Evolutionary conservation across 805 yeast species (phyloP), one percentile per base, ranked within the genome.

Genomic region (Candida ortonii): DNA sequence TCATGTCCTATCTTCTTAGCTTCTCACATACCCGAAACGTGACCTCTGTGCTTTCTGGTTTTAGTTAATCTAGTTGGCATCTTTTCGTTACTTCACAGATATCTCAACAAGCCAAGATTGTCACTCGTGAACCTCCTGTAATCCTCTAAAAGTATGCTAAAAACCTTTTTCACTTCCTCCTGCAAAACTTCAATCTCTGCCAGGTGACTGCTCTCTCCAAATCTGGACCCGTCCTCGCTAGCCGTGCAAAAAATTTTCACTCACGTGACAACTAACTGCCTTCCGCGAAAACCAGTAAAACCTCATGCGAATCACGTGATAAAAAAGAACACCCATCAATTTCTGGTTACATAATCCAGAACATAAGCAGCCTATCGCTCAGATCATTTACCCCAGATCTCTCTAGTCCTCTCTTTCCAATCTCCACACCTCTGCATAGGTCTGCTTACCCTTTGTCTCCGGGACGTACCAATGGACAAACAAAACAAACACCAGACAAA

Each of bases 11-110:
- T 26, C 25, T 33, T 15, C 30, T 36, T 26, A 26, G 19, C 11
- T 12, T 10, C 12, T 31, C 61, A 79, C 94, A 78, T 84, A 85
- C 94, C 95, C 70, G 97, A 86, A 74, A 93, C 97, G 95, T 93
- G 83, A 78, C 99, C 99, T 85, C 99, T 88, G 84, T 87, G 96
- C 81, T 93, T 93, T 85, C 99, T 88, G 76, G 97, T 93, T 76
- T 93, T 89, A 67, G 95, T 84, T 69, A 86, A 82, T 86, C 97
- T 88, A 81, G 97, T 85, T 72, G 97, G 97, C 97, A 89, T 89
- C 69, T 68, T n/a, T n/a, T n/a, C n/a, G n/a, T n/a, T n/a, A n/a
- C n/a, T 71, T 35, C 21, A 21, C 9, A 6, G 16, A 12, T 28
- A n/a, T 18, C n/a, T n/a, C n/a, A n/a, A n/a, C n/a, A n/a, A n/a